Conservation (phyloP, 768 basidiomycete genomes). For the Mycena haematopus region DNA sequence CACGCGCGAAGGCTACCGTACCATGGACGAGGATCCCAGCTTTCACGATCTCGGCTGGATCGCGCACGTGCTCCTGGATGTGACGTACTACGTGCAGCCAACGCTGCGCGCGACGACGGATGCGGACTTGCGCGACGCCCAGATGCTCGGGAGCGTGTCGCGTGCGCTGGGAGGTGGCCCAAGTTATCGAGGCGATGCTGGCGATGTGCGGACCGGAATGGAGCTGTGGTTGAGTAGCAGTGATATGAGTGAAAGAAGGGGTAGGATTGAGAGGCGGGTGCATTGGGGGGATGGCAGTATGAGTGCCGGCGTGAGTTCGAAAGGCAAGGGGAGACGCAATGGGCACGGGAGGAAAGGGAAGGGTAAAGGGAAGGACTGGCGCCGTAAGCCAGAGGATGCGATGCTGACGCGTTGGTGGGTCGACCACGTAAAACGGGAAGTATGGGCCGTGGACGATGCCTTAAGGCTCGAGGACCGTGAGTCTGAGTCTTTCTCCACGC, state of each 20-base stretch:
- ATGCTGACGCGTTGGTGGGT: conserved; percentile 63
- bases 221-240: conserved; percentile 74
- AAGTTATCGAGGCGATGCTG: conserved; percentile 24
- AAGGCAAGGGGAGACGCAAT: conserved; percentile 24
- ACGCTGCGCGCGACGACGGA: conserved; percentile 71
- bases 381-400: conserved; percentile 32
- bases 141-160: conserved; percentile 55
- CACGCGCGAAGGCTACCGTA: neutral
- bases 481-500: no score
- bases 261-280: conserved; percentile 27
- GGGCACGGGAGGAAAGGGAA: conserved; percentile 25
- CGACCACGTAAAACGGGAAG: conserved; percentile 63
- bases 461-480: conserved; percentile 50
- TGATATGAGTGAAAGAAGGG: conserved; percentile 43
- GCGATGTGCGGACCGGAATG: conserved; percentile 41
- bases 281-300: conserved; percentile 33
- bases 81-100: conserved; percentile 73
- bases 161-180: conserved; percentile 49
- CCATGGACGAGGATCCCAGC: neutral
- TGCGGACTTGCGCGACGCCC: conserved; percentile 62
- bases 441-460: conserved; percentile 42
- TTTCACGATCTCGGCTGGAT: conserved; percentile 75
- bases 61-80: conserved; percentile 77
- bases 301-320: conserved; percentile 21
- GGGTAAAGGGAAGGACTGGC: conserved; percentile 19